Evolutionary conservation across 108 stramenopile genomes (phyloP).

Genomic region (Nitzschia putrida): DNA sequence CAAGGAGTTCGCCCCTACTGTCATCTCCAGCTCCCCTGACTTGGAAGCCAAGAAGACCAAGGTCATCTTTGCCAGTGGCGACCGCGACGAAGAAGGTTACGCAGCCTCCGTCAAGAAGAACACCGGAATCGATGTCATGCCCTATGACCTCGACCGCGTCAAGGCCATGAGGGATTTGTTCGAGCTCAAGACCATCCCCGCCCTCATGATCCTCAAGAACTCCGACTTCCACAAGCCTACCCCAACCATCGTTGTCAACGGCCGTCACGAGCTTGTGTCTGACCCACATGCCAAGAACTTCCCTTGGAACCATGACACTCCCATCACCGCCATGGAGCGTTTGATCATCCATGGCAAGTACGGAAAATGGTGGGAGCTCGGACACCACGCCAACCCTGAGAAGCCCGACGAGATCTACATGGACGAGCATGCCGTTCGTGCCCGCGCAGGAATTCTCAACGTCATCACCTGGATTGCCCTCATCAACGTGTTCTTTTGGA

Average conservation of each 20-base stretch:
- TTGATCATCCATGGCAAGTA: slow-evolving; percentile 47
- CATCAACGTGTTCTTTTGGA: slow-evolving; percentile 53
- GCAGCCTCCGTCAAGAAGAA: slow-evolving; percentile 29
- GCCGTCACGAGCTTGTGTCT: slow-evolving; percentile 32
- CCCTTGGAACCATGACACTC: slow-evolving; percentile 33
- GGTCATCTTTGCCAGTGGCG: slow-evolving; percentile 54
- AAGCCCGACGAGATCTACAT: slow-evolving; percentile 55
- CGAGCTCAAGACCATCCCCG: slow-evolving; percentile 46
- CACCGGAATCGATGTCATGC: slow-evolving; percentile 52
- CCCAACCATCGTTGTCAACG: slow-evolving; percentile 31
- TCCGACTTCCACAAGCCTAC: slow-evolving; percentile 25
- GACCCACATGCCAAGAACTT: slow-evolving; percentile 42
- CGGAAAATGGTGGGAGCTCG: slow-evolving; percentile 56
- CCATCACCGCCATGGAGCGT: slow-evolving; percentile 34
- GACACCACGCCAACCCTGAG: slow-evolving; percentile 38
- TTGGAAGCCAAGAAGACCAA: slow-evolving; percentile 34
- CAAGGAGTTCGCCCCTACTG: slow-evolving; percentile 41
- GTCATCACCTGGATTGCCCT: slow-evolving; percentile 56
- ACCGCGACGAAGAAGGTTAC: slow-evolving; percentile 41
- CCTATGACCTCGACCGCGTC: slow-evolving; percentile 43
- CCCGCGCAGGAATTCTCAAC: slow-evolving; percentile 54
- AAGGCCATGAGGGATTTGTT: slow-evolving; percentile 47
- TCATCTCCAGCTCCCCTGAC: slow-evolving; percentile 18
- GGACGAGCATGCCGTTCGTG: slow-evolving; percentile 64
- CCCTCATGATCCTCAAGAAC: slow-evolving; percentile 44